phyloP scores from a whole-genome alignment of 257 asterid genomes.

The Jacaranda copaia region DNA sequence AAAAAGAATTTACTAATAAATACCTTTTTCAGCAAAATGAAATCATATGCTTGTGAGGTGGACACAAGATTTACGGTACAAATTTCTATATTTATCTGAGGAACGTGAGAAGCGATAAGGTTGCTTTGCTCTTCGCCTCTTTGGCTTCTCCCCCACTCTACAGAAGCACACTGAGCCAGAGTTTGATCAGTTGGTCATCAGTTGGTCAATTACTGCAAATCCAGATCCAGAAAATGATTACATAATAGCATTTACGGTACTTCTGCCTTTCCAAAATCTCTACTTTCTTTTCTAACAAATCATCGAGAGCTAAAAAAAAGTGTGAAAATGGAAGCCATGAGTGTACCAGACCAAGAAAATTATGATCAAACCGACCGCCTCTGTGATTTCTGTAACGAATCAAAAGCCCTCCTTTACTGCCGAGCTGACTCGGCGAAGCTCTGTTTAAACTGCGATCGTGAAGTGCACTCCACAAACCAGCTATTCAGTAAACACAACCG shows the following conservation, averaged over 20 bases:
- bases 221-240: slow-evolving; percentile 3
- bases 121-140: background rate
- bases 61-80: background rate
- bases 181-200: background rate
- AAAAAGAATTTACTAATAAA: no score
- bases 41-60: no score
- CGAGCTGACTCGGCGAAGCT: slow-evolving; percentile 95
- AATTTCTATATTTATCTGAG: background rate
- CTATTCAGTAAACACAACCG: slow-evolving; percentile 86
- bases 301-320: background rate
- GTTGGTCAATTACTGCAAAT: background rate
- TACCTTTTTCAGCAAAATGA: no score
- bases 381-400: slow-evolving; percentile 83
- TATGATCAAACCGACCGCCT: slow-evolving; percentile 36
- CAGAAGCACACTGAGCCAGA: background rate
- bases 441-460: slow-evolving; percentile 78
- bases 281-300: background rate
- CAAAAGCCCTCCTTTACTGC: slow-evolving; percentile 78
- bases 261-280: background rate
- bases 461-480: slow-evolving; percentile 89
- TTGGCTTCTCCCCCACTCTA: slow-evolving; percentile 2
- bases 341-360: slow-evolving; percentile 34
- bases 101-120: slow-evolving; percentile 60
- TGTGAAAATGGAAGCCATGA: slow-evolving; percentile 29
- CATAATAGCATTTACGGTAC: background rate